Base-by-base conservation (phyloP, 2,329 filamentous ascomycete species). In the Xylariaceae sp. region DNA sequence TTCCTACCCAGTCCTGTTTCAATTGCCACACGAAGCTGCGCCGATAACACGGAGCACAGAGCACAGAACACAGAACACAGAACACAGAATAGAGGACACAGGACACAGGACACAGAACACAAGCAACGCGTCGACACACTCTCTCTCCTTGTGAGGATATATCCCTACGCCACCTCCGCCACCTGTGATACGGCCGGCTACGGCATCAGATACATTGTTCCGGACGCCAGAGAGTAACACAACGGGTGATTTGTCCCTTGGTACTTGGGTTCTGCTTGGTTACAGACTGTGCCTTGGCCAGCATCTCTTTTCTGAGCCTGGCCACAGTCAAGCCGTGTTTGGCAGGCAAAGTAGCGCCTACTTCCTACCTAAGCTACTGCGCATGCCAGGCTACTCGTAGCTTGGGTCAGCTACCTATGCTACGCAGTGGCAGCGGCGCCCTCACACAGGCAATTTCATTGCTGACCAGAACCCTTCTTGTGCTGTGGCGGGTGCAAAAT, bases 181-280 rank as follows among this genome's bases (percentile, higher is more conserved):
- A 51, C 43, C 34, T 57, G 56, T 60, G 53, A 47, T 62, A 65
- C 58, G 56, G 61, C 58, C 62, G 62, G 59, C 49, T 55, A 56
- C 52, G 51, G 54, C 56, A 56, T 55, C 53, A 53, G 55, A 43
- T 60, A 54, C 42, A 51, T 46, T 35, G 46, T 42, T 46, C 51
- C 47, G 52, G 47, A 47, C 48, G 41, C 47, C 57, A 55, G 50
- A 57, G 52, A 26, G 63, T 62, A 44, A 49, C 59, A 64, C 63
- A 41, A 47, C 45, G 47, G 51, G 44, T 53, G 29, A 42, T 50
- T 47, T 30, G 55, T 41, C 54, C 11, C 26, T 12, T 49, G 34
- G n/a, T 39, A 26, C 32, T 31, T 19, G 29, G 26, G 19, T 19
- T 19, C 19, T 19, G 19, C 19, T 19, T 19, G 19, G 19, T 19